These are phyloP conservation scores for Apiospora koreana DNA, from an alignment of 2,329 filamentous ascomycete genomes.

Conservation along the genomic window DNA sequence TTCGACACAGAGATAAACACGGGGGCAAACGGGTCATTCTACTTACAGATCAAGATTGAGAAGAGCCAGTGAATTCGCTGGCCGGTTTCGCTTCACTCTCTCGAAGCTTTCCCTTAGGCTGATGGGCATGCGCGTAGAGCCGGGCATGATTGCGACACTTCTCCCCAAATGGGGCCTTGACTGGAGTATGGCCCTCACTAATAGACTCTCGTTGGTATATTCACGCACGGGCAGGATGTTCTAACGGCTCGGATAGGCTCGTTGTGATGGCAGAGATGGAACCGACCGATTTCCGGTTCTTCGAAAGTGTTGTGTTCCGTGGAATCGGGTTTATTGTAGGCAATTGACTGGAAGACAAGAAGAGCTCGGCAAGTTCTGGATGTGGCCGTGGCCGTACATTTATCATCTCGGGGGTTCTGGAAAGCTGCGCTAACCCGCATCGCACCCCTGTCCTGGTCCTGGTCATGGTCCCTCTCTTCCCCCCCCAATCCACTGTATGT, in stretches of 20 bases:
- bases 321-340: not conserved
- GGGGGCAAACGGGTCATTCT: not conserved
- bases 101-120: conserved; percentile 69
- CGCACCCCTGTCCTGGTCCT: not conserved
- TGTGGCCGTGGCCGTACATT: not conserved
- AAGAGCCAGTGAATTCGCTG: conserved; percentile 57
- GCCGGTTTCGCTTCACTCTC: conserved; percentile 58
- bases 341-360: not conserved
- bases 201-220: not conserved
- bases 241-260: not conserved
- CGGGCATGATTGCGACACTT: conserved; percentile 51
- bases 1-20: conserved; percentile 10
- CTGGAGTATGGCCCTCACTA: not conserved
- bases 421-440: not conserved
- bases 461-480: not conserved
- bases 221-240: not conserved
- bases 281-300: not conserved
- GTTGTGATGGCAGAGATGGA: not conserved
- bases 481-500: not conserved
- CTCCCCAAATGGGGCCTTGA: conserved; percentile 1
- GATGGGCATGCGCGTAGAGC: conserved; percentile 69
- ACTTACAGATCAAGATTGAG: conserved; percentile 71
- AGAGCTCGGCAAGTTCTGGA: not conserved
- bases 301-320: not conserved
- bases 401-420: not conserved